Evolutionary conservation across 2,329 filamentous ascomycete genomes (phyloP), one percentile per base, ranked within the genome.

Genomic region (Pestalotiopsis sp.): DNA sequence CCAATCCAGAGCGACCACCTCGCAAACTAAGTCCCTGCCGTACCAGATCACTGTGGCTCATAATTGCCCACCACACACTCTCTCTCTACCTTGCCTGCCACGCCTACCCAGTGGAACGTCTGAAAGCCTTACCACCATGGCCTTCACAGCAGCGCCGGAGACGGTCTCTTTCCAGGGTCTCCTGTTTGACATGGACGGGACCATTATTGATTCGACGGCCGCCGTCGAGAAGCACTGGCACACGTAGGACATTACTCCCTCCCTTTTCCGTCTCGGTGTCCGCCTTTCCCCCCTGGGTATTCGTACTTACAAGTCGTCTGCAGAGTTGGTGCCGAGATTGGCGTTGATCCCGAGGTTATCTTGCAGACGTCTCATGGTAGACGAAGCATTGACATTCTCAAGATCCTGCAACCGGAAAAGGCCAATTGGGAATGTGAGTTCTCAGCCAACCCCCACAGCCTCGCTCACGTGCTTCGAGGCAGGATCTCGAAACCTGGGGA

Each of bases 311-410:
- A 23, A 12, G 17, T 5, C 13, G 17, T 20, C 13, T 49, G 65
- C 75, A 93, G 92, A n/a, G 87, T 95, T 72, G 95, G 92, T 64
- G 86, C 88, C 11, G 93, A 97, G 78, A 91, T 98, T 75, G 93
- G 93, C 27, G 91, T 98, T 25, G 89, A 93, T 72, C 93, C 93
- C n/a, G 86, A 91, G 62, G 88, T 92, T 60, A 98, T 99, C 75
- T 87, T 98, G 31, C 88, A 93, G 75, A 97, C 94, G 11, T 97
- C 94, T 4, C 96, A 99, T 81, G 96, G 96, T 70, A 90, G 95
- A 69, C 86, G 96, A 69, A 94, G 91, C 73, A 97, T 98, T 76
- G 96, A 99, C 75, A 90, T 92, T 2, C 86, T 99, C 69, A 89
- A 89, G 78, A 84, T 95, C 36, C 88, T 97, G 69, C 91, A 93